Base-by-base conservation (phyloP, 106 monocot species). In the Dioscorea alata region DNA sequence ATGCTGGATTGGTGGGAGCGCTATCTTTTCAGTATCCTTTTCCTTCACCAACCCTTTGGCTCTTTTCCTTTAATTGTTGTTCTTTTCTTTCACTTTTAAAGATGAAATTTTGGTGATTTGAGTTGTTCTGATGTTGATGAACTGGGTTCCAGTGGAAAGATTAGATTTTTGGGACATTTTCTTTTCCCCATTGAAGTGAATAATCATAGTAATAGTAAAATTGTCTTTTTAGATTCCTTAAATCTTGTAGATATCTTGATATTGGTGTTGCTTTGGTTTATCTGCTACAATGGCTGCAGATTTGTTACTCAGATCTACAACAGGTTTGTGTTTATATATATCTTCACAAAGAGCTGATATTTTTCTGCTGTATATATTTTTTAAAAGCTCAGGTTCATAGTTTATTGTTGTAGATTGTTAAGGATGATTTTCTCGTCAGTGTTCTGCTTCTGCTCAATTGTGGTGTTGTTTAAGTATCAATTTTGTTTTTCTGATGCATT, bases 191-290 rank as follows among this genome's bases (percentile, higher is more conserved):
- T 1, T 28, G 28, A 28, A 28, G 28, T 28, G 28, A 28, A 3
- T 28, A 28, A 28, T 28, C 1, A 28, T 28, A 28, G 28, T 42
- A 8, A 42, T 0, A 42, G 6, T 8, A 42, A 42, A 42, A 42
- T 42, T 42, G 5, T 3, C 6, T 10, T 42, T 42, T 42, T 8
- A 42, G 42, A 12, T 23, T 22, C 22, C 74, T 72, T 79, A 64
- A 83, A 6, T 65, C 21, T 57, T 58, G n/a, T 34, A 84, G 84
- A 84, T 53, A 80, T 69, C 56, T 66, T 84, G 69, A 61, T 84
- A 3, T 48, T 84, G 62, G 67, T 84, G 25, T 48, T 84, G 64
- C 84, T 84, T 25, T 84, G 84, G 84, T 84, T 84, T 73, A 72
- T 84, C 72, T 84, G 48, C 66, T 73, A 76, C 76, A 84, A 80